Base-by-base conservation (phyloP, 805 yeast genomes). In the Starmerella geochares region DNA sequence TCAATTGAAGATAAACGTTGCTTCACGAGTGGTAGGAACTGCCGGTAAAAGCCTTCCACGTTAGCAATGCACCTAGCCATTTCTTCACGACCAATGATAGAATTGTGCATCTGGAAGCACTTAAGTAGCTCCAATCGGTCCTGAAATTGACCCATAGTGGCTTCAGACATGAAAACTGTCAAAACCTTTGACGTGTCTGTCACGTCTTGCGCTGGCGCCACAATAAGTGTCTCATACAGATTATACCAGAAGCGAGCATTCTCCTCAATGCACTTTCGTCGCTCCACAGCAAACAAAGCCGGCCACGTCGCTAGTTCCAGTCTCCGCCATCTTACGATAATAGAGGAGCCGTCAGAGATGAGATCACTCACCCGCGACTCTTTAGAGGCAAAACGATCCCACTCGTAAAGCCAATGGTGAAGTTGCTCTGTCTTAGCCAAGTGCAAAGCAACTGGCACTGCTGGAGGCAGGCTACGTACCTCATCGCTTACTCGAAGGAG, bases 211-310 rank as follows among this genome's bases (percentile, higher is more conserved):
- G 65, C 67, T 3, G 65, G 64, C 11, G 68, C 73, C 10, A 65
- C 56, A 11, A 71, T 56, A 10, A 87, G 74, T 9, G 80, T 78
- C 62, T 92, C 97, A 62, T 81, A 92, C 44, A 92, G 69, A 62
- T 87, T 79, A 68, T 81, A 92, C 94, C 96, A 90, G 92, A 95
- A 87, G 56, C 78, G 78, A 20, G 94, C 86, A 42, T 80, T 67
- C 6, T 65, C 70, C 41, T 69, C 70, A 16, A 59, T 55, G 45
- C 79, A 82, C 3, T 25, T 24, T 5, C 27, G 4, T 62, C 86
- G 95, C 51, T 77, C 74, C 27, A 51, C 52, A 8, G 66, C 70
- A 60, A 92, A 82, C 40, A 92, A 70, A 2, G 79, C 70, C 45
- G 80, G 80, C 96, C 97, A 92, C 1, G 94, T 80, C 0, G 81